Conservation (phyloP, 2,329 filamentous ascomycete genomes). For the Fusarium sp. region DNA sequence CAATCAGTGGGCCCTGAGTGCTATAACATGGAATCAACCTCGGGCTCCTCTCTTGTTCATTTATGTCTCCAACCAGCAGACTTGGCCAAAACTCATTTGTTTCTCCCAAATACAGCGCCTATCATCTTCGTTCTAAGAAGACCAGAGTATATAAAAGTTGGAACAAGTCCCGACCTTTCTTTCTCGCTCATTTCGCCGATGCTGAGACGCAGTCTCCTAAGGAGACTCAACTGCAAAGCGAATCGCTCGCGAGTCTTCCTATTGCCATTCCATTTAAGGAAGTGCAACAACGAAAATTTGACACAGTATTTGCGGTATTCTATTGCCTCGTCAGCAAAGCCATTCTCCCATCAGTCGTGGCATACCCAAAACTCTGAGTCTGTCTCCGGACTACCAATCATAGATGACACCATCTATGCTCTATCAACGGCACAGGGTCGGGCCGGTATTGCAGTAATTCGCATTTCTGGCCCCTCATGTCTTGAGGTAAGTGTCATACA, state of each 20-base stretch:
- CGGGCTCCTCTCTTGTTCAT: background rate
- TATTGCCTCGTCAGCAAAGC: background rate
- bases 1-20: conserved; percentile 3
- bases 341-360: conserved; percentile 23
- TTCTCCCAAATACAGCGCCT: background rate
- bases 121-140: background rate
- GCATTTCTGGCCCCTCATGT: conserved; percentile 84
- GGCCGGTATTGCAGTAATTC: conserved; percentile 89
- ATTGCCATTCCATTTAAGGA: background rate
- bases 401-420: conserved; percentile 82
- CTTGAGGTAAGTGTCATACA: conserved; percentile 61
- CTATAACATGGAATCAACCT: conserved; percentile 6
- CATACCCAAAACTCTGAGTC: background rate
- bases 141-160: background rate
- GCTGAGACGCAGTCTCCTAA: conserved; percentile 38
- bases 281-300: background rate
- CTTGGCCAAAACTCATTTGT: background rate
- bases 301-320: background rate
- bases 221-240: conserved; percentile 28
- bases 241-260: conserved; percentile 6
- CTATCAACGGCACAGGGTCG: conserved; percentile 86
- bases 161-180: background rate
- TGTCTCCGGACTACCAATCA: conserved; percentile 27
- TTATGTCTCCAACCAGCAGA: background rate
- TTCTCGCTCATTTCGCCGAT: conserved; percentile 21